A percentile compares a stretch with the other conserved stretches of the same genome.
These are phyloP conservation scores for Eucalyptus rudis DNA, from an alignment of 345 rosid genomes.

Conservation along the genomic window DNA sequence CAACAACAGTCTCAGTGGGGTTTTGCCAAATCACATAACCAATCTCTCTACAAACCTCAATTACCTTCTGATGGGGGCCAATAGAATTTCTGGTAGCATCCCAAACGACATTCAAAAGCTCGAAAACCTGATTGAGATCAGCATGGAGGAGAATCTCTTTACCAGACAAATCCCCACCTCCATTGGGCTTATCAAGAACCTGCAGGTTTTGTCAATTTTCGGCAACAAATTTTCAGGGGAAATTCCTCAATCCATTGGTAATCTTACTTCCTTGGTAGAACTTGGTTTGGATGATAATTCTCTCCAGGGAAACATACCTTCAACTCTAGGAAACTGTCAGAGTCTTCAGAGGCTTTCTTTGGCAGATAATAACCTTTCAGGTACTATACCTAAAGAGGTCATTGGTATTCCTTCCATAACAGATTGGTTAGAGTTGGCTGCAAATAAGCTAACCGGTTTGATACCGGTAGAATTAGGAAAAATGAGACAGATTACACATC, in stretches of 20 bases:
- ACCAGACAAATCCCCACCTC: conserved; percentile 4
- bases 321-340: conserved; percentile 7
- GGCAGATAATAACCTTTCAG: background rate
- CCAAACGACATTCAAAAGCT: conserved; percentile 1
- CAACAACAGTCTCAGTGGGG: conserved; percentile 2
- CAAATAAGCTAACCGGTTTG: background rate
- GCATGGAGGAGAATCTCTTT: conserved; percentile 6
- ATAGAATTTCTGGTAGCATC: conserved; percentile 6
- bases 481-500: background rate
- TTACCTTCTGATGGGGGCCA: conserved; percentile 1
- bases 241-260: conserved; percentile 26
- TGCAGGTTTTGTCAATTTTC: conserved; percentile 6
- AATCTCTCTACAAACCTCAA: conserved; percentile 3
- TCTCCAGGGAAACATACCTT: conserved; percentile 23
- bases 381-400: conserved; percentile 4
- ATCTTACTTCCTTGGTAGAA: conserved; percentile 12
- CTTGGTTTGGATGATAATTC: conserved; percentile 2
- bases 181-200: background rate
- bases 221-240: conserved; percentile 19
- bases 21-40: background rate
- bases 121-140: background rate
- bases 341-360: conserved; percentile 1
- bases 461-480: conserved; percentile 3
- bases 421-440: background rate
- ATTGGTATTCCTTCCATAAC: conserved; percentile 4